Evolutionary conservation across 192 early-diverging fungal genomes (phyloP).

Genomic region (Coemansia reversa): DNA sequence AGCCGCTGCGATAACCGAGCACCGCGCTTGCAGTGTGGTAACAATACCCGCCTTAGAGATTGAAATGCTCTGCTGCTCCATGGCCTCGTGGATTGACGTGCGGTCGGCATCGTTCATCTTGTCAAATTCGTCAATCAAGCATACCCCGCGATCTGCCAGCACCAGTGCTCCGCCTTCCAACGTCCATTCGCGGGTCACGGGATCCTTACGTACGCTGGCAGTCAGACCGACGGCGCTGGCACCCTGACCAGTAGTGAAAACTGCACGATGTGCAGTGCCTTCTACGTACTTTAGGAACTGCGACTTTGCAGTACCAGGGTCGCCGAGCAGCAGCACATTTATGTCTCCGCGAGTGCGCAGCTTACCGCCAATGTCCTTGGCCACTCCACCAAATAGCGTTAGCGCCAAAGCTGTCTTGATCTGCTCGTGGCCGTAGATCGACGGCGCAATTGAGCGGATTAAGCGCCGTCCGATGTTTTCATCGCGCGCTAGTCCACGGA

Average conservation of each 20-base stretch:
- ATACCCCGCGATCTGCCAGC: slow-evolving; percentile 83
- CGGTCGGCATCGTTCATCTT: slow-evolving; percentile 90
- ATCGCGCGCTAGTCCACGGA: slow-evolving; percentile 75
- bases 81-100: slow-evolving; percentile 93
- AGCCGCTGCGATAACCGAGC: slow-evolving; percentile 77
- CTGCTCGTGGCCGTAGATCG: slow-evolving; percentile 98
- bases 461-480: slow-evolving; percentile 79
- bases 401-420: slow-evolving; percentile 93
- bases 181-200: slow-evolving; percentile 85
- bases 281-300: slow-evolving; percentile 86
- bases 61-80: slow-evolving; percentile 89
- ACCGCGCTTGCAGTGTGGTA: slow-evolving; percentile 80
- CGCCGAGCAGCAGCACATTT: slow-evolving; percentile 91
- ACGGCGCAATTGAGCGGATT: slow-evolving; percentile 92
- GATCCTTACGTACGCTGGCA: slow-evolving; percentile 79
- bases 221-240: slow-evolving; percentile 84
- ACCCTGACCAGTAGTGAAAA: slow-evolving; percentile 85
- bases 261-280: slow-evolving; percentile 79
- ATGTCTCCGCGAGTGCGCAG: slow-evolving; percentile 97
- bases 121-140: slow-evolving; percentile 88
- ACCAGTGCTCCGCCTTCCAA: slow-evolving; percentile 87
- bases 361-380: slow-evolving; percentile 93
- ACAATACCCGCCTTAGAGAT: slow-evolving; percentile 88
- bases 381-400: slow-evolving; percentile 93
- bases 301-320: slow-evolving; percentile 86